phyloP scores from a whole-genome alignment of 768 basidiomycete species.

The Boletus reticuloceps region DNA sequence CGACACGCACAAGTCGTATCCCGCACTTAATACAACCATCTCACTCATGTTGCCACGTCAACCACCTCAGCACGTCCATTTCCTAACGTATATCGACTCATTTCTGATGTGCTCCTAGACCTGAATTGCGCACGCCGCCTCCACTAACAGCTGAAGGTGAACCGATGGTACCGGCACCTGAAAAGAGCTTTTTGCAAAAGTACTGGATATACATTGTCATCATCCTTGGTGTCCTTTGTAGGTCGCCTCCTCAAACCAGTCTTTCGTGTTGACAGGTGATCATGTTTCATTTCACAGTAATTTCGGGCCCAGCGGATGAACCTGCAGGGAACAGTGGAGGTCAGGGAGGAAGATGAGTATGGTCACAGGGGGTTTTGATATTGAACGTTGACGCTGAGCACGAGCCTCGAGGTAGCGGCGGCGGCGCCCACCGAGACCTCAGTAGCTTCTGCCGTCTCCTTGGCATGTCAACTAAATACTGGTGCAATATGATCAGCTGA shows the following conservation, averaged over 20 bases:
- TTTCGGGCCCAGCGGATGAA: conserved; percentile 32
- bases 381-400: no score
- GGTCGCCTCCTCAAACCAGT: conserved; percentile 26
- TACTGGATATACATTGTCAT: conserved; percentile 85
- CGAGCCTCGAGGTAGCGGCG: neutral
- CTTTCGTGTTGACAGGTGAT: neutral
- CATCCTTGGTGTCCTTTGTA: conserved; percentile 55
- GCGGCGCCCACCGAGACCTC: neutral
- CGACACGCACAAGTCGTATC: conserved; percentile 23
- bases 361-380: neutral
- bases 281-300: conserved; percentile 13
- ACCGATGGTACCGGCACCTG: conserved; percentile 54
- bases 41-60: conserved; percentile 44
- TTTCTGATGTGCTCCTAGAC: conserved; percentile 40
- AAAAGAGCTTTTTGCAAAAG: conserved; percentile 82
- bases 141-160: conserved; percentile 65
- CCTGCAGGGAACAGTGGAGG: conserved; percentile 17
- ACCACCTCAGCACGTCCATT: conserved; percentile 55
- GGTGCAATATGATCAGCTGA: conserved; percentile 13
- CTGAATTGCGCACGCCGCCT: conserved; percentile 65
- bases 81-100: neutral
- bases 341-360: conserved; percentile 24
- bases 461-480: conserved; percentile 18
- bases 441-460: neutral
- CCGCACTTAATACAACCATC: conserved; percentile 50